Conservation (phyloP, 2,329 filamentous ascomycete genomes). For the Apiospora pterosperma region DNA sequence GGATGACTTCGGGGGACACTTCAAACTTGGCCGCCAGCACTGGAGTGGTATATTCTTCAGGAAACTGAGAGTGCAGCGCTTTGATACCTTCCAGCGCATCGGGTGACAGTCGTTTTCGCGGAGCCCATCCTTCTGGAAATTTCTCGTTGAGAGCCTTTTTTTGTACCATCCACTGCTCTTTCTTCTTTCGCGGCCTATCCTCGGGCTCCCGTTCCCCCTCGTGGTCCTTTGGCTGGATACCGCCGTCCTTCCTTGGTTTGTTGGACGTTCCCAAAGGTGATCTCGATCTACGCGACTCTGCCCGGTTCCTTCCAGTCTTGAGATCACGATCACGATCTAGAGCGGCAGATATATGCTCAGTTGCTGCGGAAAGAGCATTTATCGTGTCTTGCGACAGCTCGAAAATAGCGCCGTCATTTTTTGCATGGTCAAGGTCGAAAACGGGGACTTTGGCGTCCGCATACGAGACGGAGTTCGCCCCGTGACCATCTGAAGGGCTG, state of each 20-base stretch:
- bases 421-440: conserved; percentile 17
- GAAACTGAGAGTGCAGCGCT: conserved; percentile 73
- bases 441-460: conserved; percentile 12
- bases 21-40: conserved; percentile 76
- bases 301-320: background rate
- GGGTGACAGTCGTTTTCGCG: conserved; percentile 82
- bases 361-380: conserved; percentile 24
- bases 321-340: background rate
- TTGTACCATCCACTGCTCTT: conserved; percentile 67
- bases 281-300: background rate
- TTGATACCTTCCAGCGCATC: conserved; percentile 90
- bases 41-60: conserved; percentile 70
- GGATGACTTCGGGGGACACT: conserved; percentile 82
- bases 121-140: conserved; percentile 78
- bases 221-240: background rate
- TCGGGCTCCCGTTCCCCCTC: conserved; percentile 4
- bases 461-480: background rate
- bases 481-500: background rate
- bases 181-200: conserved; percentile 19
- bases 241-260: background rate
- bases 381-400: conserved; percentile 33
- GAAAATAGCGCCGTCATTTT: conserved; percentile 22
- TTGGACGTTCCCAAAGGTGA: background rate
- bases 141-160: conserved; percentile 74
- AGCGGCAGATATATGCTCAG: background rate